Evolutionary conservation across 2,329 filamentous ascomycete genomes (phyloP).

Genomic region (Phialocephala sp.): DNA sequence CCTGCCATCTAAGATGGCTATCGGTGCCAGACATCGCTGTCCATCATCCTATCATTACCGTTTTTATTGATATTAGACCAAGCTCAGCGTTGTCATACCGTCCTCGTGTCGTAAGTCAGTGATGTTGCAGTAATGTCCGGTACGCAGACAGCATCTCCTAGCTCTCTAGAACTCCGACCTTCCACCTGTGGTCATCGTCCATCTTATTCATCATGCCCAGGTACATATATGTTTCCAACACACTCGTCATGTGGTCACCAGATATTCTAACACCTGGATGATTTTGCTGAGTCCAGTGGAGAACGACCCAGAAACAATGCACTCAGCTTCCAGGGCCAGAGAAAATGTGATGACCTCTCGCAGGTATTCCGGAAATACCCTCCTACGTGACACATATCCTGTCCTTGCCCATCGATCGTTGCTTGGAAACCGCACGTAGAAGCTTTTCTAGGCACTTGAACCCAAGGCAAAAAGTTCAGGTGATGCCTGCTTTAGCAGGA

Average conservation of each 20-base stretch:
- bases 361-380: not conserved
- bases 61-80: not conserved
- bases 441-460: not conserved
- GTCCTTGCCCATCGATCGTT: not conserved
- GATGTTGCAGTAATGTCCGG: no score
- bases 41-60: not conserved
- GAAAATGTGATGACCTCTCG: not conserved
- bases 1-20: no score
- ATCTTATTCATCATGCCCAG: conserved; percentile 6
- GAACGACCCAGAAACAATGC: not conserved
- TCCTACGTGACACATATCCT: not conserved
- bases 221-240: not conserved
- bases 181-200: conserved; percentile 2
- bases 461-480: not conserved
- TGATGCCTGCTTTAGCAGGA: not conserved
- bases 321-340: not conserved
- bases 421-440: not conserved
- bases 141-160: not conserved
- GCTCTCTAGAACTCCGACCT: not conserved
- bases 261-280: not conserved
- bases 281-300: not conserved
- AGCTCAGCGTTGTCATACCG: no score
- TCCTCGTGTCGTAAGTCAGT: no score
- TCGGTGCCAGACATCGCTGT: no score
- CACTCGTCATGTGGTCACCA: not conserved